Percentiles rank a stretch among this genome's conserved stretches.
Evolutionary conservation across 1,139 yeast species (phyloP).

Genomic region (Yamadazyma pseudoaaseri): DNA sequence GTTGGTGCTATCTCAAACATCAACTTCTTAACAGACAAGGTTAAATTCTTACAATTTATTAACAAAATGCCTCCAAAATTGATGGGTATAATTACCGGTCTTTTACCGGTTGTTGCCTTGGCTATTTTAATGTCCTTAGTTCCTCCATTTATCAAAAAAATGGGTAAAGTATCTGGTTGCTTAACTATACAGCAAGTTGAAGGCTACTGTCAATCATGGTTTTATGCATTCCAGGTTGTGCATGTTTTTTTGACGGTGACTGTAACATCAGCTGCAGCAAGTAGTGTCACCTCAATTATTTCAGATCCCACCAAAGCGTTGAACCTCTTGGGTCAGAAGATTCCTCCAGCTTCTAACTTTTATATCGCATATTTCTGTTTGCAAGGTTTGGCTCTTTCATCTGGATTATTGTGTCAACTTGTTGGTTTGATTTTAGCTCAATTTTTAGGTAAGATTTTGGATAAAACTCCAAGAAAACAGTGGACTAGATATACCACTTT

Average conservation of each 20-base stretch:
- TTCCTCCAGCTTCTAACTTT: constrained; percentile 75
- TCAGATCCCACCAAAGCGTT: constrained; percentile 55
- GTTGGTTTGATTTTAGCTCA: constrained; percentile 47
- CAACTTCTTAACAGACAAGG: constrained; percentile 62
- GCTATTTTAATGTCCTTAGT: constrained; percentile 79
- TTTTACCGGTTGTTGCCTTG: constrained; percentile 81
- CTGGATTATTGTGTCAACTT: constrained; percentile 39
- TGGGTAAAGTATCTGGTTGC: constrained; percentile 74
- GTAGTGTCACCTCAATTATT: constrained; percentile 62
- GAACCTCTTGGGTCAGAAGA: constrained; percentile 53
- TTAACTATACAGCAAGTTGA: constrained; percentile 73
- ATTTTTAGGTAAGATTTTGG: constrained; percentile 45
- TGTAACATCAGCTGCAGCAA: constrained; percentile 72
- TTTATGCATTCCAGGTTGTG: constrained; percentile 84
- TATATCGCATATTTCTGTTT: constrained; percentile 53
- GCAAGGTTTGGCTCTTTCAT: constrained; percentile 41
- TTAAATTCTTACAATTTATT: constrained; percentile 71
- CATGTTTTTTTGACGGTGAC: constrained; percentile 83
- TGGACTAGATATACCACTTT: constrained; percentile 45
- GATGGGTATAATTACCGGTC: constrained; percentile 80
- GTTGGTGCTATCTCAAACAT: constrained; percentile 92
- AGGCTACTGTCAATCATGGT: constrained; percentile 80
- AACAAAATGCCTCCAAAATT: constrained; percentile 63
- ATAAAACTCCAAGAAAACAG: constrained; percentile 47
- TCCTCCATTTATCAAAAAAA: constrained; percentile 62